Base-by-base conservation (phyloP, 2,329 filamentous ascomycete genomes). In the Lecanicillium sp. region DNA sequence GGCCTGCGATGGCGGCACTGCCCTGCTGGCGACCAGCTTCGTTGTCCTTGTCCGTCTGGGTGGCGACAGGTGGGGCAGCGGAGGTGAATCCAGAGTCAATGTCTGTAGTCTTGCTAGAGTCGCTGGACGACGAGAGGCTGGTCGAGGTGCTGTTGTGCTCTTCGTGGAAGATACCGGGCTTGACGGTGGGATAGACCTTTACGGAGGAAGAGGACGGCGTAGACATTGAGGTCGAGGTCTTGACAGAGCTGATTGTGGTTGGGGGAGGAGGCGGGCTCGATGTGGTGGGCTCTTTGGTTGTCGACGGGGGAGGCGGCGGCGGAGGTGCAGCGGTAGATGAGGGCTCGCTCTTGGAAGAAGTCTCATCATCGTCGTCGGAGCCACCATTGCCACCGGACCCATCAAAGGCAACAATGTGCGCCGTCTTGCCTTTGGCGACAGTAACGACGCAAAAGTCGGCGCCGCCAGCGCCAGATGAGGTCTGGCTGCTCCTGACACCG, bases 361-460 rank as follows among this genome's bases (percentile, higher is more conserved):
- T 34, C 10, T 36, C 25, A 8, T 49, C 46, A 12, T 44, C 48
- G 14, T 48, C 45, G 13, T 46, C 46, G 8, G 39, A 41, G 7
- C 19, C 36, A 14, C 12, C 28, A 13, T 49, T 49, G 28, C 45
- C 40, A 20, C 48, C 50, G 11, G 50, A 50, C 37, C 49, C 48
- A n/a, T 60, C 57, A 51, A 65, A 76, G 29, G 85, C 74, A 18
- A 86, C 74, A 46, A 89, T 77, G 51, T 77, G 77, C 31, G 83
- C 85, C 39, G 69, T 77, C 34, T 62, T 60, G 18, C 84, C 84
- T 49, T 74, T 73, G 31, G 79, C 68, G 13, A 87, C 79, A 12
- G 84, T 89, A 11, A 85, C 84, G 34, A 88, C 84, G 50, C 85
- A 90, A 60, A 87, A 89, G 30, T 68, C 65, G 14, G 78, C 74